phyloP scores from a whole-genome alignment of 164 flowering plant species.

The Amborella trichopoda region DNA sequence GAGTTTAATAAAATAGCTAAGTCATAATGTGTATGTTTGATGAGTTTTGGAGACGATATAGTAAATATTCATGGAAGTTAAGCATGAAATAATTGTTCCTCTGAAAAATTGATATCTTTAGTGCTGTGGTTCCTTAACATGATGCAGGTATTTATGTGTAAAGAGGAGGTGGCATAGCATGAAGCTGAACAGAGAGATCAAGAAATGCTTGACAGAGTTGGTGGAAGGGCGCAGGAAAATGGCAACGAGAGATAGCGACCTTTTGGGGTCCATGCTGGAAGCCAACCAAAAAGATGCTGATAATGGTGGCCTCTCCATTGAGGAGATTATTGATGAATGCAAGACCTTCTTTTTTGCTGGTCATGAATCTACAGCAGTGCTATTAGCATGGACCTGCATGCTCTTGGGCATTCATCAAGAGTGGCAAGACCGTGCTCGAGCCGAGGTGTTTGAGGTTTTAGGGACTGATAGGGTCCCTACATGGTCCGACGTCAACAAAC shows the following conservation, averaged over 20 bases:
- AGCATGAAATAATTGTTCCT: too few relatives aligned
- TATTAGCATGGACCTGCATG: constrained; percentile 1
- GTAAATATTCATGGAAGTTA: too few relatives aligned
- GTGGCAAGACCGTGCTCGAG: constrained; percentile 2
- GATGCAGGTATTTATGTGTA: neutral
- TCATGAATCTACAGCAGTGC: constrained; percentile 1
- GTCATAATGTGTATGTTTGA: too few relatives aligned
- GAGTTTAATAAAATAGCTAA: too few relatives aligned
- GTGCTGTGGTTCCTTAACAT: neutral
- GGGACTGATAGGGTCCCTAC: neutral
- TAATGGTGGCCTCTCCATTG: neutral
- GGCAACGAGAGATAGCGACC: neutral
- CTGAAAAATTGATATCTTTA: too few relatives aligned
- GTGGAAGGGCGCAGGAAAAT: neutral
- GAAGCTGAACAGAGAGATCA: neutral
- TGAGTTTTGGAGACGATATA: too few relatives aligned
- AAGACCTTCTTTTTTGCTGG: constrained; percentile 5
- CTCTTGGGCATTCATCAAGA: neutral
- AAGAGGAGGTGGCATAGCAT: constrained; percentile 1
- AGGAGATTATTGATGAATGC: constrained; percentile 4
- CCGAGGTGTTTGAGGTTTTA: neutral
- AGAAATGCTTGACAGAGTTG: neutral
- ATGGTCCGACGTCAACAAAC: constrained; percentile 1
- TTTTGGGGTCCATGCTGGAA: constrained; percentile 2
- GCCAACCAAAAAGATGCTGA: neutral